Percentiles rank a stretch among this genome's conserved stretches.
Conservation (phyloP, 768 basidiomycete species). For the Trametes gibbosa region DNA sequence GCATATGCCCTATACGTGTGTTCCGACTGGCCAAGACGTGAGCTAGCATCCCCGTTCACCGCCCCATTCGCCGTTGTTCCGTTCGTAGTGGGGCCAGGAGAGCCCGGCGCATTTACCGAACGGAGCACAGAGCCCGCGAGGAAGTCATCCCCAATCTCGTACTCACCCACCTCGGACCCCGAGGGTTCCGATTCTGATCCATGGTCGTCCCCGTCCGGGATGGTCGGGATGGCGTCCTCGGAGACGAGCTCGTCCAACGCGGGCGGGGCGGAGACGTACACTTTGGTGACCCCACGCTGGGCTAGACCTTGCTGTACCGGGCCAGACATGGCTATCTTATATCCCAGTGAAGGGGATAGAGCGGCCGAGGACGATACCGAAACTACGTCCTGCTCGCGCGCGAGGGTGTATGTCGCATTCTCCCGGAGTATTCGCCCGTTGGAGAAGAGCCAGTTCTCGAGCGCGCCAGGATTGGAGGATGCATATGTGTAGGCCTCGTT, state of each 20-base stretch:
- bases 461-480: conserved; percentile 11
- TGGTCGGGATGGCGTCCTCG: conserved; percentile 13
- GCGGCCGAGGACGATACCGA: background rate
- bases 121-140: conserved; percentile 50
- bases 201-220: conserved; percentile 10
- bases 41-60: conserved; percentile 15
- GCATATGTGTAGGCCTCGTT: conserved; percentile 23
- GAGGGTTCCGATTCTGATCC: background rate
- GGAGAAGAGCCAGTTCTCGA: conserved; percentile 27
- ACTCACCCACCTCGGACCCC: conserved; percentile 21
- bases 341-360: conserved; percentile 8
- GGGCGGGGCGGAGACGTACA: conserved; percentile 30
- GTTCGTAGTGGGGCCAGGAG: background rate
- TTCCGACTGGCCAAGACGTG: conserved; percentile 12
- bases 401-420: conserved; percentile 39
- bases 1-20: conserved; percentile 26
- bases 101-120: conserved; percentile 6
- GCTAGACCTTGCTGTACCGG: conserved; percentile 74
- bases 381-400: conserved; percentile 18
- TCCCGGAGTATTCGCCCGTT: conserved; percentile 47
- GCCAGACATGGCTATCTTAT: conserved; percentile 54
- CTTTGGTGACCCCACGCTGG: conserved; percentile 44
- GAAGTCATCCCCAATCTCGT: conserved; percentile 76
- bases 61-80: conserved; percentile 8
- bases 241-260: conserved; percentile 33